Percentiles rank a stretch among this genome's conserved stretches.
Evolutionary conservation across 306 rosid species (phyloP).

Genomic region (Trichosanthes truncata): DNA sequence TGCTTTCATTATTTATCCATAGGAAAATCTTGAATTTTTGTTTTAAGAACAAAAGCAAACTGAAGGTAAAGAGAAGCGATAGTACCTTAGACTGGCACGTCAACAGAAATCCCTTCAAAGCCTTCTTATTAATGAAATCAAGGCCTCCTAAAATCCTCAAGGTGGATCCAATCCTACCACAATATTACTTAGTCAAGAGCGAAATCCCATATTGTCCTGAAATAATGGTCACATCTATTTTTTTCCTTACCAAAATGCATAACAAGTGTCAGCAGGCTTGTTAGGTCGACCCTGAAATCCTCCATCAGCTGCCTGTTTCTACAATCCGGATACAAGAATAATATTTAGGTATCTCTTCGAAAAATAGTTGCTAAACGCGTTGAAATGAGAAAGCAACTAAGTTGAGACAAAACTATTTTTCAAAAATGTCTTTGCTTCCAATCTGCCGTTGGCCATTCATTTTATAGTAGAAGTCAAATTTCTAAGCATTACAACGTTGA

Average conservation of each 20-base stretch:
- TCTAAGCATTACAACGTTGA: neutral
- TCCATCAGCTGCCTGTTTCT: conserved; percentile 80
- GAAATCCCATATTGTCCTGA: conserved; percentile 1
- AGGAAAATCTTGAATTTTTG: neutral
- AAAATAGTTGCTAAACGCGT: neutral
- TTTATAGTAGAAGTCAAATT: neutral
- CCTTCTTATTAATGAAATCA: conserved; percentile 45
- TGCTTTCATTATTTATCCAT: neutral
- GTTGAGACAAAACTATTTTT: neutral
- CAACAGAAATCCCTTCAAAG: conserved; percentile 51
- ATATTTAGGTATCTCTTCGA: neutral
- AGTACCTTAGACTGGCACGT: conserved; percentile 75
- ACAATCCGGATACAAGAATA: conserved; percentile 22
- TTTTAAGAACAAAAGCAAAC: neutral
- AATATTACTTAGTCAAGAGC: conserved; percentile 19
- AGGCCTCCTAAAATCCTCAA: conserved; percentile 63
- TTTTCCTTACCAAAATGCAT: conserved; percentile 81
- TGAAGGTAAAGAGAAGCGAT: conserved; percentile 6
- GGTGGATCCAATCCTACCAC: conserved; percentile 70
- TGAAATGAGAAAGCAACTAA: neutral
- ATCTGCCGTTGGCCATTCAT: neutral
- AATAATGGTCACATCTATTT: neutral
- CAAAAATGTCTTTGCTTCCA: neutral
- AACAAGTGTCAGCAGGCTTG: conserved; percentile 78
- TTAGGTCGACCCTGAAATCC: conserved; percentile 94